phyloP scores from a whole-genome alignment of 2,329 filamentous ascomycete species.

The Monosporascus sp. region DNA sequence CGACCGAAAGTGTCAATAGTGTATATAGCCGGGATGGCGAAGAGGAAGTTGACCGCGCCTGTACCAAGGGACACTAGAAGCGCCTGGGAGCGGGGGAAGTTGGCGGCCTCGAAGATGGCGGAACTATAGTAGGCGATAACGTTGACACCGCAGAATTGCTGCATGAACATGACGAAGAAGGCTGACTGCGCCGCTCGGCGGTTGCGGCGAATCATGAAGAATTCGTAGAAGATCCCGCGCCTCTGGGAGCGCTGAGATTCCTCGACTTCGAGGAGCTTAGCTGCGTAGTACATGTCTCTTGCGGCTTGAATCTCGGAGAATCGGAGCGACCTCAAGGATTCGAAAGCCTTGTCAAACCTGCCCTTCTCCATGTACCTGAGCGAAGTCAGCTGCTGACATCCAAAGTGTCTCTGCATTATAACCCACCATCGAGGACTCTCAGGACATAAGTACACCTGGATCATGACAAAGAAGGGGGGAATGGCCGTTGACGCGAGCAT shows the following conservation, averaged over 20 bases:
- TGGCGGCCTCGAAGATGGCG: constrained; percentile 39
- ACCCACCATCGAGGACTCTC: constrained; percentile 40
- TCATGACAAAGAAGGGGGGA: constrained; percentile 47
- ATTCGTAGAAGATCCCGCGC: constrained; percentile 28
- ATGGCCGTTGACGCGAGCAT: constrained; percentile 61
- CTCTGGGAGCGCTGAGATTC: constrained; percentile 15
- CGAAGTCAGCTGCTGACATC: neutral
- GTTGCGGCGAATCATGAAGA: constrained; percentile 53
- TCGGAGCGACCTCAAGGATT: constrained; percentile 38
- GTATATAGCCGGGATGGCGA: constrained; percentile 61
- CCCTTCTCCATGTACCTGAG: constrained; percentile 37
- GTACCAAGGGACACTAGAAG: constrained; percentile 39
- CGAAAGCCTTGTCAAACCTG: constrained; percentile 38
- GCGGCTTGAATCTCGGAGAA: constrained; percentile 47
- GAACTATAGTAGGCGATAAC: constrained; percentile 45
- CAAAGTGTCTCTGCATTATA: neutral
- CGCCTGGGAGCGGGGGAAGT: constrained; percentile 31
- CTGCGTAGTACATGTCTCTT: constrained; percentile 34
- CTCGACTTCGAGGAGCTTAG: constrained; percentile 48
- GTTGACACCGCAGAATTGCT: constrained; percentile 54
- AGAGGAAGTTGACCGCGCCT: constrained; percentile 56
- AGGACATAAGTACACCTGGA: constrained; percentile 27
- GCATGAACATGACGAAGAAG: constrained; percentile 61
- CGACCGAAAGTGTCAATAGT: constrained; percentile 64
- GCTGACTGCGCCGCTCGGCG: constrained; percentile 61